Percentiles rank a stretch among this genome's conserved stretches.
These are phyloP conservation scores for Amaranthus cruentus DNA, from an alignment of 148 eudicot genomes.

Conservation along the genomic window DNA sequence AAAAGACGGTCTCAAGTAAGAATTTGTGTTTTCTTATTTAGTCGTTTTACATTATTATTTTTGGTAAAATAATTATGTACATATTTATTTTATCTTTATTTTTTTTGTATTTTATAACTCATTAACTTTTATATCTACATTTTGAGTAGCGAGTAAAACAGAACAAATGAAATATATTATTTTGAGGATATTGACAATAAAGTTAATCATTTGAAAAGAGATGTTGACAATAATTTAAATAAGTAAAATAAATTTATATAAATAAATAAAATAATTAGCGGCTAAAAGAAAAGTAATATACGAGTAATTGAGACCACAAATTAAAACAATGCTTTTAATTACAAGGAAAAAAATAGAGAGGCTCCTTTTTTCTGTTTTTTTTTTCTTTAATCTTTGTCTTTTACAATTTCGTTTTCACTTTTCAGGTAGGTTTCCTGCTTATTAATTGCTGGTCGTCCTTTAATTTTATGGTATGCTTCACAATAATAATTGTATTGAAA, in stretches of 20 bases:
- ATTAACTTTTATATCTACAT: no score
- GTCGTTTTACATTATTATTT: no score
- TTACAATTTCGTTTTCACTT: not conserved
- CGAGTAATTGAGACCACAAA: slow-evolving; percentile 8
- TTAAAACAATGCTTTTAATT: not conserved
- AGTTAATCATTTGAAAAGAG: no score
- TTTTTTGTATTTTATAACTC: no score
- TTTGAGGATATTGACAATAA: no score
- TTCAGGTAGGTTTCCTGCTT: not conserved
- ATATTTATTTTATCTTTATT: no score
- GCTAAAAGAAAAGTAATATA: slow-evolving; percentile 13
- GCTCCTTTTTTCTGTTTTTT: not conserved
- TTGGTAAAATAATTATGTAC: no score
- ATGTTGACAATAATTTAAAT: no score
- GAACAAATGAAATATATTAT: no score
- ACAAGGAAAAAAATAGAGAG: not conserved
- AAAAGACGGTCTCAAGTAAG: no score
- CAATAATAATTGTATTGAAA: not conserved
- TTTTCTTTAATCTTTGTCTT: not conserved
- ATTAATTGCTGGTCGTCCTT: not conserved
- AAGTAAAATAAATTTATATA: not conserved
- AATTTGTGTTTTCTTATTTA: no score
- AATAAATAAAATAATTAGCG: not conserved
- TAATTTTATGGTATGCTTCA: not conserved
- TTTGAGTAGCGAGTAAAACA: no score